Percentiles rank a stretch among this genome's conserved stretches.
phyloP scores from a whole-genome alignment of 768 basidiomycete species.

The Podaxis carcinomalis region DNA sequence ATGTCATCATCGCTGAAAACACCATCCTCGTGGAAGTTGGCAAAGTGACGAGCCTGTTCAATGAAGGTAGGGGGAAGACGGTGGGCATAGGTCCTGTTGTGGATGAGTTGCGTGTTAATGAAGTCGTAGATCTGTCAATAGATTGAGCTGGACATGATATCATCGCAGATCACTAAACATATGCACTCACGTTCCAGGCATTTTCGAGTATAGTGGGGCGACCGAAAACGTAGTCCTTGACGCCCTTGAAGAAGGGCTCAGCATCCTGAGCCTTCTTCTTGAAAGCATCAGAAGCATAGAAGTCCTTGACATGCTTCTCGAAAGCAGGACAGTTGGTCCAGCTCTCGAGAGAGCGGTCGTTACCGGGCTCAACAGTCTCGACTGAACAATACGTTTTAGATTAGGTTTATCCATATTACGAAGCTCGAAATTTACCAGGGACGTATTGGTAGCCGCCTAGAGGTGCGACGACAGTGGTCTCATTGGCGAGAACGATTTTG shows the following conservation, averaged over 20 bases:
- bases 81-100: conserved; percentile 80
- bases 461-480: conserved; percentile 64
- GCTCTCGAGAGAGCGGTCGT: conserved; percentile 79
- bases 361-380: conserved; percentile 82
- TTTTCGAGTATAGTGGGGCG: conserved; percentile 65
- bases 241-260: conserved; percentile 57
- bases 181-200: conserved; percentile 64
- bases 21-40: conserved; percentile 76
- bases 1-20: conserved; percentile 64
- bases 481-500: conserved; percentile 76
- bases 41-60: conserved; percentile 70
- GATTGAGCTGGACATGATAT: conserved; percentile 12
- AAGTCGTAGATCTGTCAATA: conserved; percentile 64
- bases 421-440: conserved; percentile 42
- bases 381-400: conserved; percentile 31
- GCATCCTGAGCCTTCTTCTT: conserved; percentile 55
- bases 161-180: background rate
- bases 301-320: conserved; percentile 54
- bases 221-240: conserved; percentile 71
- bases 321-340: conserved; percentile 67
- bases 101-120: conserved; percentile 67
- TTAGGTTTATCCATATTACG: conserved; percentile 1
- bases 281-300: conserved; percentile 64
- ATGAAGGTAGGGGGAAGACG: conserved; percentile 76
- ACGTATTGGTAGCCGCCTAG: conserved; percentile 85